Conservation (phyloP, 176 grass and related monocot genomes). For the Phragmites australis region DNA sequence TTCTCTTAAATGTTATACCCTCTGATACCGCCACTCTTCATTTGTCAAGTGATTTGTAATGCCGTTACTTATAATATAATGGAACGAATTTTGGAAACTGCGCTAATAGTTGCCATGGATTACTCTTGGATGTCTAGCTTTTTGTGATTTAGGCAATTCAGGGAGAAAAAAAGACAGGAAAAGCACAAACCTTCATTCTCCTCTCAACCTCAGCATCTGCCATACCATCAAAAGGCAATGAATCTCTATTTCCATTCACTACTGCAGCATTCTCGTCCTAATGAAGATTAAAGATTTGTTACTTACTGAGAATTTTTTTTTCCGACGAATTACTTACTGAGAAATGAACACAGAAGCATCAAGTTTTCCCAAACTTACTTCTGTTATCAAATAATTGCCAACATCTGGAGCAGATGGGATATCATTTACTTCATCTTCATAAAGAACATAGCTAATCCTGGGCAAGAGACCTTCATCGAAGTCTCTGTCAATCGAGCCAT, state of each 20-base stretch:
- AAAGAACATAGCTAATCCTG: conserved; percentile 57
- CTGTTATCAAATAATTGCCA: conserved; percentile 84
- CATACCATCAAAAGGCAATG: conserved; percentile 72
- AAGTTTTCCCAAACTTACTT: conserved; percentile 48
- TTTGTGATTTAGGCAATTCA: neutral
- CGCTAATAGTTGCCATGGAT: neutral
- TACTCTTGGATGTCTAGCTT: neutral
- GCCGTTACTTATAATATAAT: neutral
- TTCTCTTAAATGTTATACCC: neutral
- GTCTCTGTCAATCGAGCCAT: conserved; percentile 57
- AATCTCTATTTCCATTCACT: conserved; percentile 61
- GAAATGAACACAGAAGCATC: conserved; percentile 16
- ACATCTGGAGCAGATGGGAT: conserved; percentile 86
- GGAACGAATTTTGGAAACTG: neutral
- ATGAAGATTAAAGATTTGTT: too few species aligned
- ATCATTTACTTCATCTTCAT: conserved; percentile 87
- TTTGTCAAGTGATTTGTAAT: neutral
- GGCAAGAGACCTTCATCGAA: conserved; percentile 87
- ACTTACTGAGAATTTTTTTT: conserved; percentile 23
- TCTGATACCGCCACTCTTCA: neutral
- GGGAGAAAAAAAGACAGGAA: neutral
- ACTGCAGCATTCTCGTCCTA: conserved; percentile 66
- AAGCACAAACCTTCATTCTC: conserved; percentile 79
- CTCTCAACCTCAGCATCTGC: conserved; percentile 75
- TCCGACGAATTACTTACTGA: conserved; percentile 44